A percentile compares a stretch with the other conserved stretches of the same genome.
Evolutionary conservation across 2,329 filamentous ascomycete species (phyloP).

Genomic region (Reticulascus tulasneorum): DNA sequence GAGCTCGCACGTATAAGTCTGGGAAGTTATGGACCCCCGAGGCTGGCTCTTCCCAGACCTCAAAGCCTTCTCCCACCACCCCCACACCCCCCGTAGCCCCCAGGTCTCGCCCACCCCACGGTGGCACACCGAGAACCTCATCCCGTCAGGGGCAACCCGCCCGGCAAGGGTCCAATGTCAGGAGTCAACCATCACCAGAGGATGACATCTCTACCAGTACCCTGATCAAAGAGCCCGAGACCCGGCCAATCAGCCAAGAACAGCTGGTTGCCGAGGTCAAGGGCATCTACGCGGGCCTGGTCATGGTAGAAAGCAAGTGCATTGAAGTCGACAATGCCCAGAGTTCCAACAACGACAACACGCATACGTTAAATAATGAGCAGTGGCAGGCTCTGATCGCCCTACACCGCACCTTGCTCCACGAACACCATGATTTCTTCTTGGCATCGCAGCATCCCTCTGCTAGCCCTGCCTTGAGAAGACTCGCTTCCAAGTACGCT

Average conservation of each 20-base stretch:
- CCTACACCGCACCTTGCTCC: slow-evolving; percentile 72
- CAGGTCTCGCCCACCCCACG: rapidly evolving
- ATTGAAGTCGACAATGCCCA: slow-evolving; percentile 74
- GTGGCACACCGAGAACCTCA: not conserved
- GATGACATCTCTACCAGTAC: no score
- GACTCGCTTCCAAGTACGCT: slow-evolving; percentile 73
- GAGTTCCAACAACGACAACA: slow-evolving; percentile 36
- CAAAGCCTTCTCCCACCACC: no score
- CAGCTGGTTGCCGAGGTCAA: slow-evolving; percentile 80
- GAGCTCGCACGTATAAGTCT: not conserved
- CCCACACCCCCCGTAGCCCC: not conserved
- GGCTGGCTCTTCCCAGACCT: no score
- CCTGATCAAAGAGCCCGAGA: slow-evolving; percentile 53
- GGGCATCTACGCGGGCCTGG: slow-evolving; percentile 75
- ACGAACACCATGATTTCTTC: slow-evolving; percentile 85
- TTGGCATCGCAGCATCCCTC: slow-evolving; percentile 82
- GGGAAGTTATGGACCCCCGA: not conserved
- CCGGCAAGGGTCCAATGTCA: no score
- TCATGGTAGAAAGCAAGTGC: slow-evolving; percentile 84
- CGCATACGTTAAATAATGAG: slow-evolving; percentile 49
- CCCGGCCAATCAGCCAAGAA: slow-evolving; percentile 67
- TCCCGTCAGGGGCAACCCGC: no score
- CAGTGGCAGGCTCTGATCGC: slow-evolving; percentile 85
- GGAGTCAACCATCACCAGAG: no score
- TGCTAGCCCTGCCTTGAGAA: slow-evolving; percentile 62